Evolutionary conservation across 768 basidiomycete genomes (phyloP).

Genomic region (Xanthoconium stramineum): DNA sequence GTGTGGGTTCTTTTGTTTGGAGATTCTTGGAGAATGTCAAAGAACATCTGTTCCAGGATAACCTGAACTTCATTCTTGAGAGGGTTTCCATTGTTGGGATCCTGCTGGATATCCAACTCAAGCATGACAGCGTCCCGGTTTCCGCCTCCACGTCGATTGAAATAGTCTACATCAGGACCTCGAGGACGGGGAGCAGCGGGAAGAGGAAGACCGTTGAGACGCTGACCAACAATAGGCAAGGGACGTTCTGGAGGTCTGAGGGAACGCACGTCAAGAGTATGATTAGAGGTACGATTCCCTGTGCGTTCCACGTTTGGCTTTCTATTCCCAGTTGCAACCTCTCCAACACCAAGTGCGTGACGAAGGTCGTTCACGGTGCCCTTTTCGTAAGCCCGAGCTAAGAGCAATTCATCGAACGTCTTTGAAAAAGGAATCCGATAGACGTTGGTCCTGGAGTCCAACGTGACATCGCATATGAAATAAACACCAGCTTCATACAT

Average conservation of each 20-base stretch:
- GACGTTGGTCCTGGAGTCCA: background rate
- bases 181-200: background rate
- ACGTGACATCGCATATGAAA: background rate
- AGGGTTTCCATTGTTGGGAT: background rate
- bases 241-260: background rate
- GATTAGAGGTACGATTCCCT: background rate
- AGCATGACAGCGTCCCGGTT: background rate
- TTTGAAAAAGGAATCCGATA: background rate
- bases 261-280: background rate
- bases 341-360: background rate
- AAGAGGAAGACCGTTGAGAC: background rate
- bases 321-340: background rate
- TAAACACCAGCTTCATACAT: constrained; percentile 4
- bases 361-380: background rate
- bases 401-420: background rate
- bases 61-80: background rate
- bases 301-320: background rate
- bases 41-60: constrained; percentile 1
- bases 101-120: background rate
- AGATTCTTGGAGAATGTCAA: background rate
- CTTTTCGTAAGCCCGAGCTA: background rate
- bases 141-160: background rate
- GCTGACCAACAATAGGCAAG: background rate
- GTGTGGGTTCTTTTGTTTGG: background rate
- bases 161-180: constrained; percentile 7